Evolutionary conservation across 1,284 basidiomycete species (phyloP), one percentile per base, ranked within the genome.

Genomic region (Leccinum holopus): DNA sequence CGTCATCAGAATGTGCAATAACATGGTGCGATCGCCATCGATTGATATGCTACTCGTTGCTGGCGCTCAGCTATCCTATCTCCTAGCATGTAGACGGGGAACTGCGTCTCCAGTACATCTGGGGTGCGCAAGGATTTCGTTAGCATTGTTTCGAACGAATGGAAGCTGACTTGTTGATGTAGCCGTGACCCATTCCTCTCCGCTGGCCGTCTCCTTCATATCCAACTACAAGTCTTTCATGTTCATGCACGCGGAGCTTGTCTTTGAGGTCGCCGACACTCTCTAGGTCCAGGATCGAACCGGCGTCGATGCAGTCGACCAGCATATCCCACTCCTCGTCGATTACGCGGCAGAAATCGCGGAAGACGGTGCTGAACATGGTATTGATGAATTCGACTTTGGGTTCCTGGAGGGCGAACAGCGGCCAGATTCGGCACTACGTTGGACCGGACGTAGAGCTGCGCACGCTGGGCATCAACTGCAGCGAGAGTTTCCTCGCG

Each of bases 401-500:
- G 28, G 30, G 30, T 47, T 14, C n/a, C n/a, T n/a, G n/a, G n/a
- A n/a, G n/a, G n/a, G n/a, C n/a, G n/a, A n/a, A n/a, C n/a, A n/a
- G 10, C 0, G 21, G 57, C 53, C 28, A 73, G 70, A 64, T 70
- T 16, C 61, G 61, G 30, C 63, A 66, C 51, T 64, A 64, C 35
- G 69, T 73, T 28, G 73, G 68, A 1, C 66, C 65, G 6, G 62
- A 70, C 5, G 61, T 73, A 5, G 54, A 64, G 14, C 21, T 69
- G 14, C 67, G 61, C 5, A 63, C 71, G 5, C 47, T 66, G n/a
- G 67, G 70, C 8, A 73, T 75, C 57, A 66, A 64, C n/a, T 65
- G 65, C 47, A 66, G 69, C 52, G 70, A 75, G 55, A 65, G 64
- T 1, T 66, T 67, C 59, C 58, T 72, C 14, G 73, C 70, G 7